Base-by-base conservation (phyloP, 2,329 filamentous ascomycete species). In the Colletotrichum aenigma region DNA sequence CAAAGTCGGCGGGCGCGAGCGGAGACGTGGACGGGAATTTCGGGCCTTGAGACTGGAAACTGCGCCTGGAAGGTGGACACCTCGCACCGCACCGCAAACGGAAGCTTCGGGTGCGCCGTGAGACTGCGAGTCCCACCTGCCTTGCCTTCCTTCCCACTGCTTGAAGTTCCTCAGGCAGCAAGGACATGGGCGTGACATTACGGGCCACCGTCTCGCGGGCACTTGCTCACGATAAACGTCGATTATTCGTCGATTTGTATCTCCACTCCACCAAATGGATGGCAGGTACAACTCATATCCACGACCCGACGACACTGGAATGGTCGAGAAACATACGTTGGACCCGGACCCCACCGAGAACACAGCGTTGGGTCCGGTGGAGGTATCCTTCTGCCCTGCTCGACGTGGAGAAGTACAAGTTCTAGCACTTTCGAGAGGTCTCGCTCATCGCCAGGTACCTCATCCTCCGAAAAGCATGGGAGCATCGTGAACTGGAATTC, bases 161-260 rank as follows among this genome's bases (percentile, higher is more conserved):
- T 21, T 4, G 7, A 21, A 52, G 43, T 52, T 52, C 12, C 43
- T 52, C 43, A 52, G 43, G 43, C 43, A 52, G 43, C 43, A 21
- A 52, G 43, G 43, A 52, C 43, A 52, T 52, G 43, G 43, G 43
- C 43, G 12, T 21, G n/a, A 24, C 43, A 13, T 21, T 21, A 52
- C 43, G 43, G 43, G n/a, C 43, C 43, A 21, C n/a, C 43, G 43
- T 52, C 43, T 52, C 43, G 43, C 43, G 43, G 43, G 43, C n/a
- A 52, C 43, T 52, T n/a, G 12, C n/a, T 52, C n/a, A 52, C 43
- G 43, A 52, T 21, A n/a, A 48, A 30, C 28, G 16, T 62, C 70
- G 73, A 75, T 73, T 62, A 72, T 68, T 75, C 73, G 70, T 64
- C 64, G 73, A 75, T 72, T 58, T 48, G 56, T 48, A 34, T 30